Evolutionary conservation across 2,329 filamentous ascomycete genomes (phyloP).

Genomic region (Basipetospora chlamydospora): DNA sequence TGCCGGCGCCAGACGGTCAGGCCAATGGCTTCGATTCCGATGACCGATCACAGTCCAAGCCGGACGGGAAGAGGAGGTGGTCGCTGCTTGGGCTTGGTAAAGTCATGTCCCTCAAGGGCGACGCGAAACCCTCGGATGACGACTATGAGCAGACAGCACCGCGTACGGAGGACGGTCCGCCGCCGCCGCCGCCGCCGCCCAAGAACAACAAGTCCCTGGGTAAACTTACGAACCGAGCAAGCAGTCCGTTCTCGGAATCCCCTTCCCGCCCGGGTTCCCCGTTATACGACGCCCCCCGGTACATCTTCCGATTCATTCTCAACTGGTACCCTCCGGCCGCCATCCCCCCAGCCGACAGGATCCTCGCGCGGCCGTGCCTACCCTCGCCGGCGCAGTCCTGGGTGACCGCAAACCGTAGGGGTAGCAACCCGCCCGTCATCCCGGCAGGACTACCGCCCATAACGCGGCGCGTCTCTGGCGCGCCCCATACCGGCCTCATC

Average conservation of each 20-base stretch:
- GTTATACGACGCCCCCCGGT: conserved; percentile 39
- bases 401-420: conserved; percentile 29
- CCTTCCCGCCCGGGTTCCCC: conserved; percentile 38
- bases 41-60: conserved; percentile 10
- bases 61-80: conserved; percentile 44
- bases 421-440: conserved; percentile 21
- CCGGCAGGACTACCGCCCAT: conserved; percentile 24
- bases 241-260: conserved; percentile 10
- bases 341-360: conserved; percentile 41
- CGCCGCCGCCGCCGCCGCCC: conserved; percentile 18
- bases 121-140: conserved; percentile 1
- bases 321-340: conserved; percentile 44
- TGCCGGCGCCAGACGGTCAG: conserved; percentile 11
- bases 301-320: conserved; percentile 61
- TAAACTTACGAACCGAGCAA: not conserved
- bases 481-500: conserved; percentile 29
- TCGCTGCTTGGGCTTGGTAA: conserved; percentile 49
- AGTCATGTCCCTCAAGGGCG: conserved; percentile 29
- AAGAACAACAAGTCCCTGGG: conserved; percentile 11
- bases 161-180: not conserved
- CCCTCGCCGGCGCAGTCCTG: conserved; percentile 55
- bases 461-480: conserved; percentile 33
- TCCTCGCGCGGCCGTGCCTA: conserved; percentile 53
- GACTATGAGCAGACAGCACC: too few species aligned
- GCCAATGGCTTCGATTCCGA: not conserved